Conservation (phyloP, 169 alveolate species). For the Eimeria tenella region DNA sequence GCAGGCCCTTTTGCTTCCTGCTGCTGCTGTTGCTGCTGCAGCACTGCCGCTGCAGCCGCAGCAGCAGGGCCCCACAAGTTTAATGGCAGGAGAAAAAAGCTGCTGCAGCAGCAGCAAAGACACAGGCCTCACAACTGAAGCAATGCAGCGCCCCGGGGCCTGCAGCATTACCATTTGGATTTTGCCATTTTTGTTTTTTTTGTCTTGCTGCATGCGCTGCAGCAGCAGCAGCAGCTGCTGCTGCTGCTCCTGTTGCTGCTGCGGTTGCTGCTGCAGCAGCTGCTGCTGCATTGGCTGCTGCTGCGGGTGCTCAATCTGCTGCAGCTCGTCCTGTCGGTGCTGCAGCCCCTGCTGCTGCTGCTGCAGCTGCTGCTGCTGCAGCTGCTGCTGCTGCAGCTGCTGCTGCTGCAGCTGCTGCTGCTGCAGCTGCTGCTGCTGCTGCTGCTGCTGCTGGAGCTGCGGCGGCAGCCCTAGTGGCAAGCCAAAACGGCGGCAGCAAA, state of each 20-base stretch:
- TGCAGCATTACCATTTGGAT: neutral
- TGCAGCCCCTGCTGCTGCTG: too few relatives aligned
- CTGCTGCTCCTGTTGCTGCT: too few relatives aligned
- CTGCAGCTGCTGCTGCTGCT: neutral
- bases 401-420: too few relatives aligned
- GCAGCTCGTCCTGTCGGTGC: too few relatives aligned
- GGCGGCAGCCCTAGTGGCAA: constrained; percentile 17
- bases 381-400: too few relatives aligned
- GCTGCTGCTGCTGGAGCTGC: neutral
- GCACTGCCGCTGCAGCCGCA: neutral
- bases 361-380: neutral
- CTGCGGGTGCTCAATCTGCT: too few relatives aligned
- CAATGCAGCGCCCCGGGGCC: constrained; percentile 7
- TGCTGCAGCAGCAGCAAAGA: constrained; percentile 27
- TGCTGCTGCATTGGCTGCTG: neutral
- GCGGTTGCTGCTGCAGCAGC: neutral
- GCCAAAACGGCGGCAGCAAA: constrained; percentile 8
- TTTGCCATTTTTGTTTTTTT: constrained; percentile 27
- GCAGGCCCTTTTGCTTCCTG: neutral
- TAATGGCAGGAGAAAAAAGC: neutral
- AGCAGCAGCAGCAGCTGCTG: constrained; percentile 48
- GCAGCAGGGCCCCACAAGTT: neutral
- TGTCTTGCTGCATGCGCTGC: constrained; percentile 55
- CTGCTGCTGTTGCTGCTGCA: constrained; percentile 3
- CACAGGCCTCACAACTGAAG: neutral